phyloP scores from a whole-genome alignment of 2,329 filamentous ascomycete species.

The Exophiala calicioides region DNA sequence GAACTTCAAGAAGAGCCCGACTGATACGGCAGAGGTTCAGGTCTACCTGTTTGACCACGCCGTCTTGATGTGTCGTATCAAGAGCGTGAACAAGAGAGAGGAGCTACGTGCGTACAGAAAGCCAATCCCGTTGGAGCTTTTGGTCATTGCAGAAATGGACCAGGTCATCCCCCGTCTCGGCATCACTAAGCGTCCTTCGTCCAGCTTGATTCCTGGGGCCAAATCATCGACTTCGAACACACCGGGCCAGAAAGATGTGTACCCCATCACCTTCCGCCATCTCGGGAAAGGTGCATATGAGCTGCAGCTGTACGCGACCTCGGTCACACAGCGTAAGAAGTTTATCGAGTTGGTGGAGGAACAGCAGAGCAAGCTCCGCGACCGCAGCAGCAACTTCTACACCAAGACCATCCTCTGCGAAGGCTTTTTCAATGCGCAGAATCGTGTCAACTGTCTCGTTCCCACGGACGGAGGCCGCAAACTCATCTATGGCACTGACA shows the following conservation, averaged over 20 bases:
- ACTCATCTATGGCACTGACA: constrained; percentile 90
- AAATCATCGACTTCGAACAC: constrained; percentile 52
- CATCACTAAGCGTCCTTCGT: constrained; percentile 81
- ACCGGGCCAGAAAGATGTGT: constrained; percentile 68
- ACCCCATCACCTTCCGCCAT: constrained; percentile 94
- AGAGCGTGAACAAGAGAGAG: constrained; percentile 88
- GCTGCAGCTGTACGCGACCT: constrained; percentile 81
- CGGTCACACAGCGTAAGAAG: constrained; percentile 83
- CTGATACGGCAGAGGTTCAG: constrained; percentile 84
- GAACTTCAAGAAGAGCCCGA: constrained; percentile 86
- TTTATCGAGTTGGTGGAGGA: constrained; percentile 95
- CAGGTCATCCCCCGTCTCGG: constrained; percentile 83
- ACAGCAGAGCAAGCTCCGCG: constrained; percentile 82
- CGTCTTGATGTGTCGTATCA: constrained; percentile 84
- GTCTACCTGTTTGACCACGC: constrained; percentile 97
- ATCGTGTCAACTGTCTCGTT: constrained; percentile 91
- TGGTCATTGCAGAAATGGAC: constrained; percentile 96
- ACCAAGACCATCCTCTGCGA: constrained; percentile 71
- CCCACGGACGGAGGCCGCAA: constrained; percentile 97
- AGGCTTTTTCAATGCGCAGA: constrained; percentile 84
- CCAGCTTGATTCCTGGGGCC: constrained; percentile 70
- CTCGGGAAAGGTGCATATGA: constrained; percentile 95
- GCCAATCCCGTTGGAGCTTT: constrained; percentile 89
- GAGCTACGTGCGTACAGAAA: constrained; percentile 94
- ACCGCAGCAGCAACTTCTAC: constrained; percentile 68